Percentiles rank a stretch among this genome's conserved stretches.
phyloP scores from a whole-genome alignment of 192 early-diverging fungal genomes.

The Coemansia sp. region DNA sequence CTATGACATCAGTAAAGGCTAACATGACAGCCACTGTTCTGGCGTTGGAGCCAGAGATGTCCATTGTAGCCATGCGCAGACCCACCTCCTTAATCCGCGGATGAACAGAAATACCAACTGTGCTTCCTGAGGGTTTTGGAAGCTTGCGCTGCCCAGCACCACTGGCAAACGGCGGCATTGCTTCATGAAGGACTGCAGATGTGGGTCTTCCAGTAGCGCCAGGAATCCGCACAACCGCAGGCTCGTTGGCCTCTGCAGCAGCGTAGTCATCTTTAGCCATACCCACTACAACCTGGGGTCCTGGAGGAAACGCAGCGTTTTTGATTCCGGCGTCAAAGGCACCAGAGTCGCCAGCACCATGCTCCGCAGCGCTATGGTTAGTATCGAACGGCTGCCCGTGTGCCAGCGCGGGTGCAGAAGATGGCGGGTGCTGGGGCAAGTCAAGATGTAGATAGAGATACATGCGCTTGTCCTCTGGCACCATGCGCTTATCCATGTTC shows the following conservation, averaged over 20 bases:
- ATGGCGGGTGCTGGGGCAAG: conserved; percentile 43
- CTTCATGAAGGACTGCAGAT: conserved; percentile 31
- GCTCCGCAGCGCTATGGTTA: conserved; percentile 25
- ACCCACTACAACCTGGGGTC: conserved; percentile 45
- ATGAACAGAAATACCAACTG: conserved; percentile 61
- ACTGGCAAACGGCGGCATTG: conserved; percentile 41
- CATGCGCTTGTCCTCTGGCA: conserved; percentile 50
- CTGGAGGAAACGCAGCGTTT: conserved; percentile 44
- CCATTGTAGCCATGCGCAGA: conserved; percentile 80
- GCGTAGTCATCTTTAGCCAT: conserved; percentile 41
- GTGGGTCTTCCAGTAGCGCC: conserved; percentile 17
- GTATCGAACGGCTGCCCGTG: conserved; percentile 12
- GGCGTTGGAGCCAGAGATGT: conserved; percentile 88
- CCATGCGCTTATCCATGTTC: conserved; percentile 35
- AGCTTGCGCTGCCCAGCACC: conserved; percentile 37
- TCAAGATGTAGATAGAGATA: conserved; percentile 48
- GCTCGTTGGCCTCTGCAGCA: conserved; percentile 26
- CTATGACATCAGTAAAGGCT: conserved; percentile 85
- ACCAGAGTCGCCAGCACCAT: conserved; percentile 22
- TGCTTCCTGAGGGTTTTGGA: conserved; percentile 25
- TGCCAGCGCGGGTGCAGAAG: conserved; percentile 33
- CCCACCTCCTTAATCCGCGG: conserved; percentile 85
- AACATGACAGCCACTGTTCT: conserved; percentile 84
- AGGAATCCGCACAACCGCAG: conserved; percentile 15
- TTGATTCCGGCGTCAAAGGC: conserved; percentile 35